These are phyloP conservation scores for Claviceps capensis DNA, from an alignment of 2,329 filamentous ascomycete species.

Conservation along the genomic window DNA sequence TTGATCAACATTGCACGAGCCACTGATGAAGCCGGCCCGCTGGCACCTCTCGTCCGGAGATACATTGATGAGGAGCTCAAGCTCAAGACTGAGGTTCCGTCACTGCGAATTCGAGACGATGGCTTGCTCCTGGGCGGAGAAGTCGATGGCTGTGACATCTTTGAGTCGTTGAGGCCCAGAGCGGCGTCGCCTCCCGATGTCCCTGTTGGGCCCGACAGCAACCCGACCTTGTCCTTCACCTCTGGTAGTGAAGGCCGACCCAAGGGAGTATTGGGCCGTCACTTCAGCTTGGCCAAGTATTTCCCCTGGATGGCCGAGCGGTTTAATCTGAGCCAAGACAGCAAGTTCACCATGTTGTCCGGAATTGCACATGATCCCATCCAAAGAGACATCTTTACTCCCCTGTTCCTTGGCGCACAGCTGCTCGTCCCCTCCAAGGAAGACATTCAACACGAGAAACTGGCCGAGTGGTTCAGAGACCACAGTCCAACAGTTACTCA, in stretches of 20 bases:
- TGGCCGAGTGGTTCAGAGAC: conserved; percentile 79
- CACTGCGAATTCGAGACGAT: conserved; percentile 55
- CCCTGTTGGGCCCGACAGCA: conserved; percentile 74
- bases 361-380: conserved; percentile 71
- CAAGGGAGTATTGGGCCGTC: conserved; percentile 77
- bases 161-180: conserved; percentile 39
- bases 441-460: conserved; percentile 69
- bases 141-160: conserved; percentile 51
- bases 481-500: conserved; percentile 68
- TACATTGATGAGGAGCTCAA: conserved; percentile 63
- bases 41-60: conserved; percentile 33
- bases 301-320: conserved; percentile 86
- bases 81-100: conserved; percentile 62
- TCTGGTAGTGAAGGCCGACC: conserved; percentile 63
- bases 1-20: conserved; percentile 57
- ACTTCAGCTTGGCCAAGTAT: conserved; percentile 76
- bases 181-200: conserved; percentile 49
- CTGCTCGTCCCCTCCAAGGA: conserved; percentile 68
- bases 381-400: conserved; percentile 70
- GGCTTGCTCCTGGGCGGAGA: conserved; percentile 59
- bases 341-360: conserved; percentile 68
- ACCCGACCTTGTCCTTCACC: conserved; percentile 62
- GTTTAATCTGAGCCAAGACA: conserved; percentile 58
- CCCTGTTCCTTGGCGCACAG: conserved; percentile 71
- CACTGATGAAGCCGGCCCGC: conserved; percentile 36